A percentile compares a stretch with the other conserved stretches of the same genome.
Evolutionary conservation across 805 yeast genomes (phyloP).

Genomic region (Candida arabinofermentans): DNA sequence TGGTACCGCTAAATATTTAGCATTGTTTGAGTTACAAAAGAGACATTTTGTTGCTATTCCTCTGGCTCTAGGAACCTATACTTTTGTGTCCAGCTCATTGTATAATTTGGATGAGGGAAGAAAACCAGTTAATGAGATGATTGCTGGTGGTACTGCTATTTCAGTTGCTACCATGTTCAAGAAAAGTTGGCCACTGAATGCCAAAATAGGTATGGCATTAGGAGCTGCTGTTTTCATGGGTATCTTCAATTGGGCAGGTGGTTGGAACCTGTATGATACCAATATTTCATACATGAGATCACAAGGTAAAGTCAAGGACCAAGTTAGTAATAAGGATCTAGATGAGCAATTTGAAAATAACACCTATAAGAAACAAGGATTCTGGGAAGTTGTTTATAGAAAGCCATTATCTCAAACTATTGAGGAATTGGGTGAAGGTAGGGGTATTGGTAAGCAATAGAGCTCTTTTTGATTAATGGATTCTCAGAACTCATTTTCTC

Average conservation of each 20-base stretch:
- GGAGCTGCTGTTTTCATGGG: constrained; percentile 44
- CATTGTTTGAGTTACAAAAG: constrained; percentile 27
- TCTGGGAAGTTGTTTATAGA: constrained; percentile 80
- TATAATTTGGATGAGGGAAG: constrained; percentile 29
- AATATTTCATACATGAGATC: constrained; percentile 39
- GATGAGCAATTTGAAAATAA: constrained; percentile 30
- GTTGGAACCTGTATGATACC: constrained; percentile 39
- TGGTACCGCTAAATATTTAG: constrained; percentile 31
- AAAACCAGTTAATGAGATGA: constrained; percentile 26
- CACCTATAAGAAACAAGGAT: constrained; percentile 45
- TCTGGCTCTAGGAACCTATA: constrained; percentile 29
- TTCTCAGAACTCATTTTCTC: no score
- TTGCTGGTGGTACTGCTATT: constrained; percentile 22
- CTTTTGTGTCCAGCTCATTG: constrained; percentile 29
- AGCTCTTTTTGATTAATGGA: background rate
- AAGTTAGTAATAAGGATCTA: constrained; percentile 33
- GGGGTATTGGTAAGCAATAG: constrained; percentile 44
- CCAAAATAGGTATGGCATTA: constrained; percentile 43
- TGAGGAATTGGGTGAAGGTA: constrained; percentile 66
- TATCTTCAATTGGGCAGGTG: constrained; percentile 52
- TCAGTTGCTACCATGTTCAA: constrained; percentile 26
- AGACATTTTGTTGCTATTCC: constrained; percentile 33
- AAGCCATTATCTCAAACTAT: constrained; percentile 79
- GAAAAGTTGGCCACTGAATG: constrained; percentile 28
- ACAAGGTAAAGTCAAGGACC: constrained; percentile 37